A percentile compares a stretch with the other conserved stretches of the same genome.
Conservation (phyloP, 2,329 filamentous ascomycete species). For the Neonectria punicea region DNA sequence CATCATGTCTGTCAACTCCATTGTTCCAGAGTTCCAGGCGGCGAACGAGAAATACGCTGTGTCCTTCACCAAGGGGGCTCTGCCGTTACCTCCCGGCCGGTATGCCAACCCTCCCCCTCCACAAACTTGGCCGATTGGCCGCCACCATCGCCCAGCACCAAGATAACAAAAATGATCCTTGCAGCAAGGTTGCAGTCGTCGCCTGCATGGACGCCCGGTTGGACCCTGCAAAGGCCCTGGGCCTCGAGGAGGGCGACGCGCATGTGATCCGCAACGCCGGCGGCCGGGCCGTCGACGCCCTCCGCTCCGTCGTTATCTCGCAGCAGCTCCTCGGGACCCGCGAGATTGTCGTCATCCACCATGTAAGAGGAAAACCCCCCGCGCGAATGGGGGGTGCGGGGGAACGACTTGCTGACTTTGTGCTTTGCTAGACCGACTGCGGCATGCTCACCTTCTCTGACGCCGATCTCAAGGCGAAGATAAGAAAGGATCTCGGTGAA, state of each 20-base stretch:
- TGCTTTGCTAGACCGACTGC: slow-evolving; percentile 48
- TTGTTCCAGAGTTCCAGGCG: slow-evolving; percentile 37
- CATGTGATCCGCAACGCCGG: slow-evolving; percentile 85
- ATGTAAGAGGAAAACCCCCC: slow-evolving; percentile 47
- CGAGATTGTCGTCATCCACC: slow-evolving; percentile 80
- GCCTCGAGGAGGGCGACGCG: slow-evolving; percentile 67
- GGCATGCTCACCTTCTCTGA: slow-evolving; percentile 76
- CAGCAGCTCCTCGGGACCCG: slow-evolving; percentile 80
- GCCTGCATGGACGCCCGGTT: slow-evolving; percentile 87
- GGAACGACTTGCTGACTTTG: not conserved
- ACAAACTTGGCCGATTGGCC: not conserved
- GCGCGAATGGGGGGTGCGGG: not conserved
- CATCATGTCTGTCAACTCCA: slow-evolving; percentile 22
- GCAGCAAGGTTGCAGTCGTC: slow-evolving; percentile 56
- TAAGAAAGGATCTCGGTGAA: slow-evolving; percentile 68
- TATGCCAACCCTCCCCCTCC: slow-evolving; percentile 1
- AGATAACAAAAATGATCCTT: not conserved
- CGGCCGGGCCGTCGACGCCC: slow-evolving; percentile 72
- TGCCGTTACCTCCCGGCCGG: slow-evolving; percentile 39
- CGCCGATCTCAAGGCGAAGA: slow-evolving; percentile 61
- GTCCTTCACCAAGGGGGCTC: slow-evolving; percentile 36
- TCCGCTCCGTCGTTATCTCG: slow-evolving; percentile 81
- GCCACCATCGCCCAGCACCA: not conserved
- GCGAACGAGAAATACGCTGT: slow-evolving; percentile 36
- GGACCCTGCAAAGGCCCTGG: slow-evolving; percentile 57